Base-by-base conservation (phyloP, 2,329 filamentous ascomycete genomes). In the Trichoderma sp. region DNA sequence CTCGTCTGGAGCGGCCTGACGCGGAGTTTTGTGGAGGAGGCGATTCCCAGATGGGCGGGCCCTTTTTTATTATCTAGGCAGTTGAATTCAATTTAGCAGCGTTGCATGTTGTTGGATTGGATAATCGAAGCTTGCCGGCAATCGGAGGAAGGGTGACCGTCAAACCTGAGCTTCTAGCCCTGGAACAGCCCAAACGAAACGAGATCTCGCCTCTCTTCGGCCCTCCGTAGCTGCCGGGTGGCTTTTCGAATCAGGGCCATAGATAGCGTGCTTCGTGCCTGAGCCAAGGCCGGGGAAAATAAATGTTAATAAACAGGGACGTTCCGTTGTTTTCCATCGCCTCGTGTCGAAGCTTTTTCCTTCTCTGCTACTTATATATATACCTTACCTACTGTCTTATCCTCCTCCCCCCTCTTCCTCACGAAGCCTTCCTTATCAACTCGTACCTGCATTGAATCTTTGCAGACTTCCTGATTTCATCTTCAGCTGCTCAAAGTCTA, bases 21-120 rank as follows among this genome's bases (percentile, higher is more conserved):
- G 68, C 70, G 70, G 67, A 66, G 55, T 65, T 68, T 56, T 64
- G 70, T 68, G 68, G 70, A 55, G 65, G 16, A 58, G 35, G 57
- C 61, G 21, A 21, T 37, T 43, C 19, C 19, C 35, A 58, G 56
- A 56, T 11, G 58, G 27, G 27, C 27, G 59, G 59, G 59, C 43
- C 59, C 24, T 62, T 33, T 16, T 29, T 43, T 43, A 7, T 19
- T n/a, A n/a, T 10, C 40, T 40, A 43, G 40, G 16, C 40, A 43
- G 19, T 43, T 35, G 6, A 21, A 33, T 59, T 66, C 10, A 43
- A 40, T 0, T 10, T 43, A 19, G 40, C 3, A 43, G 7, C 40
- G 40, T 16, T 43, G n/a, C 40, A 43, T 43, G 37, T 3, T 60
- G 33, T 10, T 21, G 19, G 33, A 19, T n/a, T 19, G 11, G 37